phyloP scores from a whole-genome alignment of 2,329 filamentous ascomycete species.

The Monilinia vaccinii-corymbosi region DNA sequence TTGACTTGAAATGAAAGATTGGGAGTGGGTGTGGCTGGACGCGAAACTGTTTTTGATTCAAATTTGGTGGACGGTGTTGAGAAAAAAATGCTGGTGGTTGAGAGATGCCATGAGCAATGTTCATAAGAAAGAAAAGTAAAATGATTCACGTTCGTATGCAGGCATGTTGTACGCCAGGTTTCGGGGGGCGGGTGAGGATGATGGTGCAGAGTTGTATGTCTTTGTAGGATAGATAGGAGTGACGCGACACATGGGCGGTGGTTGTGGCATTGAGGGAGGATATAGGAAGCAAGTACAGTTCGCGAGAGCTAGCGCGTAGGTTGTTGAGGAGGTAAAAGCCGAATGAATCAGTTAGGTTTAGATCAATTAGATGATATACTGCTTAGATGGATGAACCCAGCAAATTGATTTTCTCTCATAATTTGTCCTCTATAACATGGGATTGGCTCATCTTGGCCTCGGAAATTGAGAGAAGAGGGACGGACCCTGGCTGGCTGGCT shows the following conservation, averaged over 20 bases:
- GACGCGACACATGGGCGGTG: not conserved
- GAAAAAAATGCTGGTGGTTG: not conserved
- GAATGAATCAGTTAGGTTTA: too few species aligned
- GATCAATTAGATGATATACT: too few species aligned
- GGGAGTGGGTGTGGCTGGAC: too few species aligned
- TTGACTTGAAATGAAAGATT: not conserved
- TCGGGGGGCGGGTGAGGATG: not conserved
- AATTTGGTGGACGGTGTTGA: not conserved
- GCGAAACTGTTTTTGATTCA: not conserved
- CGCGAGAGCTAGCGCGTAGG: too few species aligned
- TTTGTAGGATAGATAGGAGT: not conserved
- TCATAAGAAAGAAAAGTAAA: not conserved
- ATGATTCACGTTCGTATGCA: not conserved
- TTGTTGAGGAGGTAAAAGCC: too few species aligned
- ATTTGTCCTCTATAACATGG: too few species aligned
- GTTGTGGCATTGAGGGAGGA: not conserved
- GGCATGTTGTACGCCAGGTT: not conserved
- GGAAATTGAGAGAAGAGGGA: too few species aligned
- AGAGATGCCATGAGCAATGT: not conserved
- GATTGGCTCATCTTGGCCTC: too few species aligned
- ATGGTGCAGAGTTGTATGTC: not conserved
- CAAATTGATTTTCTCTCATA: too few species aligned
- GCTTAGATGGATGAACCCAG: too few species aligned
- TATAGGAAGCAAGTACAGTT: too few species aligned
- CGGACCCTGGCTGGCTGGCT: too few species aligned